Conservation (phyloP, 495 filamentous ascomycete species). For the Penicillium manginii region DNA sequence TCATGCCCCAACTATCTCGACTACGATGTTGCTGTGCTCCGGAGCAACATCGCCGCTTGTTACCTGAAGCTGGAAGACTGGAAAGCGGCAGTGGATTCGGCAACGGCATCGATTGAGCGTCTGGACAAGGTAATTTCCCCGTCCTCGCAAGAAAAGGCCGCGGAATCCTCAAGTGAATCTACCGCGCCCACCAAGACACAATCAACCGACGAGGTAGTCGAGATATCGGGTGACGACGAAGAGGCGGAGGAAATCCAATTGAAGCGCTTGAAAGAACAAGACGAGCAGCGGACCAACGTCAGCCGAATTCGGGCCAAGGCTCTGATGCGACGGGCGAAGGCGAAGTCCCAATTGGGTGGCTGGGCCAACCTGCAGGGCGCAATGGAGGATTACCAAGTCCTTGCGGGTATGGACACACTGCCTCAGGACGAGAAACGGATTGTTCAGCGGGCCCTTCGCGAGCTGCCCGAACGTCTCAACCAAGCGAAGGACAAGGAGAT, state of each 20-base stretch:
- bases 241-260: conserved; percentile 62
- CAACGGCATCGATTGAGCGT: conserved; percentile 71
- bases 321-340: conserved; percentile 81
- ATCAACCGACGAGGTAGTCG: conserved; percentile 44
- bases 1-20: conserved; percentile 87
- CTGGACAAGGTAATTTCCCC: conserved; percentile 63
- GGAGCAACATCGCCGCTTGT: conserved; percentile 88
- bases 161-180: conserved; percentile 10
- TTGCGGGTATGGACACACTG: conserved; percentile 61
- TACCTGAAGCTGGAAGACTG: conserved; percentile 85
- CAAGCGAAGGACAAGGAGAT: conserved; percentile 83
- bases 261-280: conserved; percentile 52
- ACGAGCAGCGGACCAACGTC: conserved; percentile 63
- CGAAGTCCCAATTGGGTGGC: conserved; percentile 66
- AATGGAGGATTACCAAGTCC: conserved; percentile 70
- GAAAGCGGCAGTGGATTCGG: conserved; percentile 78
- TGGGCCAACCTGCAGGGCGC: conserved; percentile 86
- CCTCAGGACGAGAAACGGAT: conserved; percentile 64
- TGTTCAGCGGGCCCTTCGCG: conserved; percentile 64
- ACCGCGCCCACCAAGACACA: conserved; percentile 18
- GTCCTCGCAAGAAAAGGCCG: conserved; percentile 25
- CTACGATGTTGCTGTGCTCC: conserved; percentile 85
- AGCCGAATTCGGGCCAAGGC: conserved; percentile 82
- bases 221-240: conserved; percentile 59
- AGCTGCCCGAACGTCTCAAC: conserved; percentile 68